Evolutionary conservation across 306 rosid species (phyloP).

Genomic region (Cicer judaicum): DNA sequence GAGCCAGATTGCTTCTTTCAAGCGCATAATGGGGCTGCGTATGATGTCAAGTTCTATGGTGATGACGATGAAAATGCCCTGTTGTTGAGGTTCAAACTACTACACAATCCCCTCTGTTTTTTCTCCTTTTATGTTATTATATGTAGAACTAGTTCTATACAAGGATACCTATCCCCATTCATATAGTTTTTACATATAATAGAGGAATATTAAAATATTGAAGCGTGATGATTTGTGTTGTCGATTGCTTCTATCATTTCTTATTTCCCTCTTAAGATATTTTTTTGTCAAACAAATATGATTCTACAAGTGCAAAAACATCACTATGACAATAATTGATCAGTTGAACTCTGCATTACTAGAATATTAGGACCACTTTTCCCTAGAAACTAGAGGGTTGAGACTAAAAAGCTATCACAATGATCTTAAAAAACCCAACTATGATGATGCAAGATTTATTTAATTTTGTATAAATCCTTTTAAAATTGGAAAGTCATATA

Average conservation of each 20-base stretch:
- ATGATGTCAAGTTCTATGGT: constrained; percentile 83
- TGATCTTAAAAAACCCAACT: neutral
- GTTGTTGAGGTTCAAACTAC: constrained; percentile 68
- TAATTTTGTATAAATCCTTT: neutral
- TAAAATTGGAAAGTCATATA: neutral
- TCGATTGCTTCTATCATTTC: neutral
- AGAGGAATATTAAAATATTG: constrained; percentile 12
- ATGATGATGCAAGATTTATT: too few relatives aligned
- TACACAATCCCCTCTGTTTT: constrained; percentile 20
- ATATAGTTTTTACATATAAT: neutral
- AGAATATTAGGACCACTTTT: too few relatives aligned
- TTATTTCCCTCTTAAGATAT: neutral
- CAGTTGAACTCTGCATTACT: too few relatives aligned
- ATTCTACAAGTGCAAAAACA: too few relatives aligned
- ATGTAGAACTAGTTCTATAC: neutral
- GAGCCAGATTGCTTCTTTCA: constrained; percentile 70
- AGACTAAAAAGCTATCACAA: neutral
- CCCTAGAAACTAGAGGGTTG: too few relatives aligned
- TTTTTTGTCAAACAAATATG: neutral
- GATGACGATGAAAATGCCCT: constrained; percentile 62
- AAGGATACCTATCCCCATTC: neutral
- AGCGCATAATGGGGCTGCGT: constrained; percentile 85
- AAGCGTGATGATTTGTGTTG: neutral
- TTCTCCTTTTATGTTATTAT: neutral
- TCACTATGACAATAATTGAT: too few relatives aligned